phyloP scores from a whole-genome alignment of 805 yeast species.

The Wickerhamomyces subpelliculosus region DNA sequence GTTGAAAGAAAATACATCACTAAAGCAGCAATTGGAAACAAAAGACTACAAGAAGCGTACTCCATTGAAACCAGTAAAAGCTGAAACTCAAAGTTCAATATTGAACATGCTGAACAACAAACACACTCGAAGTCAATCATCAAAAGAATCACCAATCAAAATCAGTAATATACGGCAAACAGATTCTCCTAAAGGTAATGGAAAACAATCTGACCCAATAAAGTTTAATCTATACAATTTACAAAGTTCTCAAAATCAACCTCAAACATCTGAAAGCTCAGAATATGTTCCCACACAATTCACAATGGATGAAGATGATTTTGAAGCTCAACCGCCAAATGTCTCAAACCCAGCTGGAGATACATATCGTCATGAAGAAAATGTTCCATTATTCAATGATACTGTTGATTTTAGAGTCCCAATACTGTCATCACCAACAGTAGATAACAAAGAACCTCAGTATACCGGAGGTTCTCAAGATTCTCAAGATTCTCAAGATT shows the following conservation, averaged over 20 bases:
- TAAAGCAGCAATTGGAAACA: no score
- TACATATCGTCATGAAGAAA: neutral
- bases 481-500: neutral
- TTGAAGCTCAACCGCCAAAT: neutral
- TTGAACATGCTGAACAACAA: no score
- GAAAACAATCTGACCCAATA: no score
- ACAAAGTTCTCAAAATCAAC: neutral
- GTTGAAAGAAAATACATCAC: no score
- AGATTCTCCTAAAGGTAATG: no score
- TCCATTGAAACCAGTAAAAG: neutral
- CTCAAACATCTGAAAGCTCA: neutral
- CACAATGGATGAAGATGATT: conserved; percentile 1
- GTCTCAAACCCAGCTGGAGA: neutral
- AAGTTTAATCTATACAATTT: no score
- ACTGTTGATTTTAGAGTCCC: conserved; percentile 5
- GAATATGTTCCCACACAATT: conserved; percentile 6
- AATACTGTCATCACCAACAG: no score
- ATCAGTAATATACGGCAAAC: neutral
- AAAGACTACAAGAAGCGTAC: neutral
- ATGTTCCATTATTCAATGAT: conserved; percentile 1
- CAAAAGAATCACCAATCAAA: neutral
- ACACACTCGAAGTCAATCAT: neutral
- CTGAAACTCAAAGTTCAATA: neutral
- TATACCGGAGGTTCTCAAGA: no score
- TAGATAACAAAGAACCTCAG: no score